Evolutionary conservation across 805 yeast genomes (phyloP), one percentile per base, ranked within the genome.

Genomic region (Yueomyces sinensis): DNA sequence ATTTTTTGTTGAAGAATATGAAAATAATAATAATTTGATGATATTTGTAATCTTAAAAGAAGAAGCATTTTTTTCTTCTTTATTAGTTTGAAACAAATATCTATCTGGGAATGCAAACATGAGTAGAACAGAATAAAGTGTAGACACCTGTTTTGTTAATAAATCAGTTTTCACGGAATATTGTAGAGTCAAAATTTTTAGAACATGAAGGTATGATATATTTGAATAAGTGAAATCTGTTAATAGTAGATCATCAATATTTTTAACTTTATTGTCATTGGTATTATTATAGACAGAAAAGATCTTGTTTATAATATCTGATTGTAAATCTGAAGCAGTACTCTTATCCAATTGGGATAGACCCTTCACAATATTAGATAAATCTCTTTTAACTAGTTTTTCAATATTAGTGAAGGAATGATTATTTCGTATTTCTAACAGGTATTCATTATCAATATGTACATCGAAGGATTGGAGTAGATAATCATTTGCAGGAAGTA

Each of bases 121-220:
- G 30, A 33, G 31, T 5, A 51, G 11, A 9, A 56, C 27, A 4
- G 47, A 32, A 7, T 33, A 32, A 27, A 40, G 35, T 15, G 14
- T 28, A 28, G 9, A 14, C 7, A 9, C n/a, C 7, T 15, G 17
- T 17, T 16, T 15, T 13, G 17, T 30, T 17, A 32, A 14, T 29
- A 44, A 36, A 6, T 31, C 30, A 1, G 31, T 30, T 31, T 48
- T 50, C 7, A 54, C 34, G n/a, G 53, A 37, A 9, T 42, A 33
- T 37, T 56, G 61, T 34, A 54, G 19, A 4, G 47, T 31, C n/a
- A 56, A 31, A 15, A 56, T 37, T 32, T 56, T 56, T 13, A 53
- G 37, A 9, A 49, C 47, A 2, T 47, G 38, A 5, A 56, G 38
- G 33, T 51, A 54, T 15, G 31, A 29, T 0, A 18, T 32, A 32